phyloP scores from a whole-genome alignment of 495 filamentous ascomycete genomes.

The Pseudomonodictys pantanalensis region DNA sequence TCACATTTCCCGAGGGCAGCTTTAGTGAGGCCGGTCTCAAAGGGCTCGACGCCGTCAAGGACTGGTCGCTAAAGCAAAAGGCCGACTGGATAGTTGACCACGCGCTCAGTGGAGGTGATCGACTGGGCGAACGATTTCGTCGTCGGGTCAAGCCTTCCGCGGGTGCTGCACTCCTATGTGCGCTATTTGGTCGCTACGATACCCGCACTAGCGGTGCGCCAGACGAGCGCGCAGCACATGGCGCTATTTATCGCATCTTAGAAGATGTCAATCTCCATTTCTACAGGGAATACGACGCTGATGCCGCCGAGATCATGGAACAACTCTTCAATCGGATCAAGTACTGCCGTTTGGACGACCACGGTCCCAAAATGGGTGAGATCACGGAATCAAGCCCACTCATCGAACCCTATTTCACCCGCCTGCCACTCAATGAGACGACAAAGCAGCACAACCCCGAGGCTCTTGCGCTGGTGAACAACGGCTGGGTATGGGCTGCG shows the following conservation, averaged over 20 bases:
- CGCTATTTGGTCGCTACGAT: conserved; percentile 66
- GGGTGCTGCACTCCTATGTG: conserved; percentile 65
- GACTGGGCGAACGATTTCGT: conserved; percentile 73
- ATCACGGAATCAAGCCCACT: conserved; percentile 74
- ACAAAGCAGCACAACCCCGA: conserved; percentile 75
- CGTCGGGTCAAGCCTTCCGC: conserved; percentile 64
- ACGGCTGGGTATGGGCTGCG: conserved; percentile 98
- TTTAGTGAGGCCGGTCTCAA: conserved; percentile 46
- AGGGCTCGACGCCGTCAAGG: conserved; percentile 55
- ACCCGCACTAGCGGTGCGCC: conserved; percentile 32
- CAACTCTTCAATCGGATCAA: conserved; percentile 93
- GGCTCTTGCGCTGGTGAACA: conserved; percentile 83
- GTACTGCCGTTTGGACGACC: conserved; percentile 83
- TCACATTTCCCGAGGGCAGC: conserved; percentile 47
- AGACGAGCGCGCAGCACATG: conserved; percentile 37
- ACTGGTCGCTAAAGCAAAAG: conserved; percentile 57
- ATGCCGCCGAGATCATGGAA: conserved; percentile 77
- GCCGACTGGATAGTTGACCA: conserved; percentile 59
- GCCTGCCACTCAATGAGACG: conserved; percentile 73
- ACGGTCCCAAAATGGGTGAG: conserved; percentile 83
- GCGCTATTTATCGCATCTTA: conserved; percentile 52
- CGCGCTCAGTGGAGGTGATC: conserved; percentile 64
- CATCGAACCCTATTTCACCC: conserved; percentile 95
- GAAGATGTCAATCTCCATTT: conserved; percentile 83
- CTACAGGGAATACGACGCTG: conserved; percentile 85